A percentile compares a stretch with the other conserved stretches of the same genome.
Evolutionary conservation across 2,329 filamentous ascomycete genomes (phyloP).

Genomic region (Trichoderma hamatum): DNA sequence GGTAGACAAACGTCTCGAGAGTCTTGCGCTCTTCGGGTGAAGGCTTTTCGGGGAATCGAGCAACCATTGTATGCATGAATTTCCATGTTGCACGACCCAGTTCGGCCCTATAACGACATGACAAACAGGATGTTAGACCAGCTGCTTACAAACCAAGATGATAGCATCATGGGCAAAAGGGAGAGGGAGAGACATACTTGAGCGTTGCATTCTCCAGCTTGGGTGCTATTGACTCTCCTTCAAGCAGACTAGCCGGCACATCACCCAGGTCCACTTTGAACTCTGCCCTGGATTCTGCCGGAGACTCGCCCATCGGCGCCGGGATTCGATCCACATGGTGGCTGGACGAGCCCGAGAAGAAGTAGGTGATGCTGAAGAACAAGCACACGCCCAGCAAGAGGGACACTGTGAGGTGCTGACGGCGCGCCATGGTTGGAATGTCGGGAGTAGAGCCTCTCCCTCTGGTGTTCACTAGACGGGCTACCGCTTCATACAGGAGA

Average conservation of each 20-base stretch:
- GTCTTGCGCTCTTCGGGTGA: conserved; percentile 63
- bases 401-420: conserved; percentile 56
- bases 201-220: conserved; percentile 81
- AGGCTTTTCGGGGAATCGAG: conserved; percentile 68
- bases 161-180: background rate
- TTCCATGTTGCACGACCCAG: conserved; percentile 71
- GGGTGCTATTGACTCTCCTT: conserved; percentile 73
- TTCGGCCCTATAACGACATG: conserved; percentile 52
- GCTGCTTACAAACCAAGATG: background rate
- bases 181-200: conserved; percentile 56
- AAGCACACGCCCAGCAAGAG: conserved; percentile 58
- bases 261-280: conserved; percentile 46
- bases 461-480: background rate
- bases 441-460: conserved; percentile 28
- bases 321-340: conserved; percentile 10
- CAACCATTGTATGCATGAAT: conserved; percentile 71
- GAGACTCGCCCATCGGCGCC: conserved; percentile 32
- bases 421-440: conserved; percentile 52
- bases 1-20: conserved; percentile 65
- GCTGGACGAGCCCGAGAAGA: conserved; percentile 52
- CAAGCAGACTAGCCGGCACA: conserved; percentile 55
- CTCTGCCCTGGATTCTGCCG: conserved; percentile 33
- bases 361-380: conserved; percentile 61
- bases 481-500: conserved; percentile 9
- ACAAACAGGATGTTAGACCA: background rate